Percentiles rank a stretch among this genome's conserved stretches.
Conservation (phyloP, 2,329 filamentous ascomycete species). For the Fusarium vanettenii region DNA sequence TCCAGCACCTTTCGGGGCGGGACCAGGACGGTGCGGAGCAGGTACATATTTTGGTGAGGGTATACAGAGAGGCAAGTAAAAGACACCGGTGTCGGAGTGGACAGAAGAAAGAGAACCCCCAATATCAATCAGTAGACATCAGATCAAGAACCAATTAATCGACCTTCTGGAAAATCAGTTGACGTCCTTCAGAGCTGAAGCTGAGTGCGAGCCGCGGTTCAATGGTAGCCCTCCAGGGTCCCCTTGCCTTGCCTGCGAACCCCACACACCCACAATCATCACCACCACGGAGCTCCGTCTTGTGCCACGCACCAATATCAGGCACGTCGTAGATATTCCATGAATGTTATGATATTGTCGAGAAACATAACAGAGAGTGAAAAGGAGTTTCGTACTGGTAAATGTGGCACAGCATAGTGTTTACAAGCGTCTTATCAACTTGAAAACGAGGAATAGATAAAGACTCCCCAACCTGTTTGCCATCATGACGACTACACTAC, state of each 20-base stretch:
- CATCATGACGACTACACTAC: neutral
- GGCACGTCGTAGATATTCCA: neutral
- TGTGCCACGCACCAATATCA: slow-evolving; percentile 10
- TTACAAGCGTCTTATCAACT: neutral
- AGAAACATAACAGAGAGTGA: neutral
- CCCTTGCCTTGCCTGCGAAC: slow-evolving; percentile 1
- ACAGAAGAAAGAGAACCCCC: neutral
- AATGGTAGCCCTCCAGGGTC: neutral
- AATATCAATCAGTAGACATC: neutral
- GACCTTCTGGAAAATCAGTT: neutral
- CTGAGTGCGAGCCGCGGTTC: slow-evolving; percentile 8
- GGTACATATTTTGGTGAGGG: neutral
- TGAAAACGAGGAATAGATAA: neutral
- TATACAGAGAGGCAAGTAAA: neutral
- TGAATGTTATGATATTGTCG: neutral
- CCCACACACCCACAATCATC: slow-evolving; percentile 1
- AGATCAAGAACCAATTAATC: neutral
- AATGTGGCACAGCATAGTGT: neutral
- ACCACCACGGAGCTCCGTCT: neutral
- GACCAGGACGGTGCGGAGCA: neutral
- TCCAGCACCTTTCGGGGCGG: neutral
- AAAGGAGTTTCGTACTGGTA: neutral
- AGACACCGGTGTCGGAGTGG: neutral
- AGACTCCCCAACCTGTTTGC: neutral
- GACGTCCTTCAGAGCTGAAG: neutral